A percentile compares a stretch with the other conserved stretches of the same genome.
Evolutionary conservation across 371 early-diverging fungal genomes (phyloP).

Genomic region (Rhizopus sp.): DNA sequence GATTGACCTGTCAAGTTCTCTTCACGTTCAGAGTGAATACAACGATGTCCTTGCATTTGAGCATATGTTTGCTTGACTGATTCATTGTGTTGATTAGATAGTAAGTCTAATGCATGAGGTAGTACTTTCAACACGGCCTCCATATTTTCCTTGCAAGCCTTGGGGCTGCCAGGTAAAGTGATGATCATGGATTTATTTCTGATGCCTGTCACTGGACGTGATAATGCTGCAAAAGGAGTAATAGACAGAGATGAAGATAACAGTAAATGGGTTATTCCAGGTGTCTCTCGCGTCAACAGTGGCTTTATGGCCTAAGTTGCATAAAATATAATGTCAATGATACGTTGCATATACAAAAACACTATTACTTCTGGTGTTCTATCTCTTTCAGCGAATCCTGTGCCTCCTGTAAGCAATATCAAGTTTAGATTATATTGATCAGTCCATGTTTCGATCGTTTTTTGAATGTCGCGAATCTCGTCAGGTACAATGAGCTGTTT

Average conservation of each 20-base stretch:
- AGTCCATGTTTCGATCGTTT: slow-evolving; percentile 53
- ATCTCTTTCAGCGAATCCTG: slow-evolving; percentile 86
- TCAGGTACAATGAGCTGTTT: slow-evolving; percentile 56
- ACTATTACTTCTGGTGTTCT: slow-evolving; percentile 79
- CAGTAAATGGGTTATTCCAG: slow-evolving; percentile 80
- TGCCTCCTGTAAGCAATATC: slow-evolving; percentile 92
- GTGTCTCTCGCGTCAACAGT: slow-evolving; percentile 68
- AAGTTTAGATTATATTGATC: slow-evolving; percentile 56
- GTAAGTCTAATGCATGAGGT: slow-evolving; percentile 82
- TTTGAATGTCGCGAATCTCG: slow-evolving; percentile 52
- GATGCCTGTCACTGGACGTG: slow-evolving; percentile 85
- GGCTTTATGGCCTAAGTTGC: slow-evolving; percentile 66
- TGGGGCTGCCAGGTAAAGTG: slow-evolving; percentile 88
- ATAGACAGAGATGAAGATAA: slow-evolving; percentile 67
- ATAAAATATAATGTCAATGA: neutral
- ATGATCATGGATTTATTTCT: slow-evolving; percentile 68
- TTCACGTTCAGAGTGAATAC: slow-evolving; percentile 17
- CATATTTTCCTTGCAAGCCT: slow-evolving; percentile 84
- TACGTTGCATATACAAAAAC: neutral
- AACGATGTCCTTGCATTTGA: slow-evolving; percentile 25
- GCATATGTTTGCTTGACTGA: slow-evolving; percentile 14
- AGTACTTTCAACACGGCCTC: slow-evolving; percentile 67
- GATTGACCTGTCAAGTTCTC: slow-evolving; percentile 28
- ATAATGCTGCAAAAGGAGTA: slow-evolving; percentile 89
- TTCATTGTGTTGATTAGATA: slow-evolving; percentile 41